phyloP scores from a whole-genome alignment of 495 filamentous ascomycete genomes.

The Penicillium parvum region DNA sequence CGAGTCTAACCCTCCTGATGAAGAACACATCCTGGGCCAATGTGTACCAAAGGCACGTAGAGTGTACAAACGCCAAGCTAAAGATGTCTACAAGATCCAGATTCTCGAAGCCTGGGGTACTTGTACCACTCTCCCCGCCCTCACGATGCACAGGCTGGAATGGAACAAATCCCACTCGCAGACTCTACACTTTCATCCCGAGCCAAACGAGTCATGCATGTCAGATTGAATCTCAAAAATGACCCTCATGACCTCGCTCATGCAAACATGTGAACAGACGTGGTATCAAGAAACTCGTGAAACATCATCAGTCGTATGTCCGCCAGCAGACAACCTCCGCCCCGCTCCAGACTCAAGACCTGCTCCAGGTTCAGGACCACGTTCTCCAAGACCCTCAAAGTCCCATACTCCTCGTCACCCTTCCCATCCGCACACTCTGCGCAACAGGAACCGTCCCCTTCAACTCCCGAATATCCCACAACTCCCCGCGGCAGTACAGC shows the following conservation, averaged over 20 bases:
- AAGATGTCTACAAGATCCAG: too few relatives aligned
- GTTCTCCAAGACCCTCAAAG: conserved; percentile 3
- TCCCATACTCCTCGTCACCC: conserved; percentile 8
- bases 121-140: too few relatives aligned
- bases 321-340: neutral
- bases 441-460: neutral
- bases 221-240: neutral
- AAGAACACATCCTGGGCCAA: too few relatives aligned
- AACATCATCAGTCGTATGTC: neutral
- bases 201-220: neutral
- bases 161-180: neutral
- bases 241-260: too few relatives aligned
- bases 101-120: conserved; percentile 4
- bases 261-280: neutral
- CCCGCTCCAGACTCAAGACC: too few relatives aligned
- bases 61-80: too few relatives aligned
- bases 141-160: neutral
- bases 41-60: too few relatives aligned
- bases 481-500: conserved; percentile 19
- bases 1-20: too few relatives aligned
- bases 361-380: neutral
- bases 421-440: conserved; percentile 1
- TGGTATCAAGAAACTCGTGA: neutral
- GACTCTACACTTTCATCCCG: neutral
- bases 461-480: conserved; percentile 14